A percentile compares a stretch with the other conserved stretches of the same genome.
Evolutionary conservation across 164 flowering plant genomes (phyloP).

Genomic region (Berberis vulgaris): DNA sequence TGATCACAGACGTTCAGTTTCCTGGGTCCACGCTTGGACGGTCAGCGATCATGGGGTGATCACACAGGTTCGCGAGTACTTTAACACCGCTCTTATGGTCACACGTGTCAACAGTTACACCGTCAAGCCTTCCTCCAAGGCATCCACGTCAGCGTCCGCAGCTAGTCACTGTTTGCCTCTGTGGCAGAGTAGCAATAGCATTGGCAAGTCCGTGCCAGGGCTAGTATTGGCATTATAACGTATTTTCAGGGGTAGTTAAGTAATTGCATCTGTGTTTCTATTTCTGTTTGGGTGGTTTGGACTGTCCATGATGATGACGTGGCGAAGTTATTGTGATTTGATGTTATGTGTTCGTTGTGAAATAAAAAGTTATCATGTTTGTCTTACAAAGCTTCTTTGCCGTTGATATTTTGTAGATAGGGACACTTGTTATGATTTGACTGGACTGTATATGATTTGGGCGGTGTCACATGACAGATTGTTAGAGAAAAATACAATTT

Average conservation of each 20-base stretch:
- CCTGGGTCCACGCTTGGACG: slow-evolving; percentile 32
- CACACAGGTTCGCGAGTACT: slow-evolving; percentile 26
- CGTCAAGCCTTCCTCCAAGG: neutral
- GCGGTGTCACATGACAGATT: too few relatives aligned
- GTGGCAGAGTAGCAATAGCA: slow-evolving; percentile 18
- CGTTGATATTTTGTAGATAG: too few relatives aligned
- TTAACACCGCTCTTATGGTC: slow-evolving; percentile 26
- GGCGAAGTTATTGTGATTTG: neutral
- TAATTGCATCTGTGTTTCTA: neutral
- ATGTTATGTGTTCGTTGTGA: neutral
- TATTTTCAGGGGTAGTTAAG: neutral
- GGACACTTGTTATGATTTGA: too few relatives aligned
- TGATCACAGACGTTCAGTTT: slow-evolving; percentile 6
- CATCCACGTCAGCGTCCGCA: neutral
- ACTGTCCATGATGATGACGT: neutral
- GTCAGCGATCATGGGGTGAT: slow-evolving; percentile 22
- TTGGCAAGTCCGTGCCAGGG: slow-evolving; percentile 22
- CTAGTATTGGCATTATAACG: slow-evolving; percentile 21
- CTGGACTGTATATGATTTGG: too few relatives aligned
- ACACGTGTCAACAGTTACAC: slow-evolving; percentile 11
- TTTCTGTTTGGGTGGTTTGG: neutral
- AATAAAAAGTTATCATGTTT: neutral
- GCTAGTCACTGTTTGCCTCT: slow-evolving; percentile 11
- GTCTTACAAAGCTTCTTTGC: neutral
- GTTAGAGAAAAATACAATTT: too few relatives aligned